Percentiles rank a stretch among this genome's conserved stretches.
phyloP scores from a whole-genome alignment of 345 rosid genomes.

The Brassica napus region DNA sequence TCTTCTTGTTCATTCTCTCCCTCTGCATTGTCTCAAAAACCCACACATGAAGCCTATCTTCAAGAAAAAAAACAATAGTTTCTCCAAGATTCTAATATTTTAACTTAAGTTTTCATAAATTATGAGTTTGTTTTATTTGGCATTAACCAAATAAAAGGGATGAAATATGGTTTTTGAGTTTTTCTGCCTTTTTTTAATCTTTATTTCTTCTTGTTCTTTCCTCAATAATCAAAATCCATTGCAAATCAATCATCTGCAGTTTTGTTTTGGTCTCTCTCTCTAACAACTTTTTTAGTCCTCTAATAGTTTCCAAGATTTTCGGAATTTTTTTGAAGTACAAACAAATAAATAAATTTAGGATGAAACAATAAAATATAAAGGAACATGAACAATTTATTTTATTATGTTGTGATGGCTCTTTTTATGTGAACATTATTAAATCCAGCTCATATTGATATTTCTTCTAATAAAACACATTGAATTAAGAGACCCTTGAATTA shows the following conservation, averaged over 20 bases:
- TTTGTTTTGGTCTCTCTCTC: constrained; percentile 27
- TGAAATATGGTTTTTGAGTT: constrained; percentile 16
- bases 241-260: constrained; percentile 22
- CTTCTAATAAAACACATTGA: no score
- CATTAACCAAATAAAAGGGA: neutral
- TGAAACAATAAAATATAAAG: neutral
- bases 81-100: no score
- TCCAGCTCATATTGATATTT: neutral
- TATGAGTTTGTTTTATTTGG: no score
- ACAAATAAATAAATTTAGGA: constrained; percentile 17
- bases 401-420: neutral
- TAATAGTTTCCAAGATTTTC: constrained; percentile 28
- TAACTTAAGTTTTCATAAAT: no score
- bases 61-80: no score
- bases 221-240: constrained; percentile 20
- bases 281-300: constrained; percentile 31
- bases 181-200: neutral
- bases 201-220: neutral
- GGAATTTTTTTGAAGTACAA: constrained; percentile 14
- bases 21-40: no score
- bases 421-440: neutral
- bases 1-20: no score
- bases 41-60: no score
- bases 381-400: neutral
- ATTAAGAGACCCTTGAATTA: no score